Percentiles rank a stretch among this genome's conserved stretches.
Evolutionary conservation across 352 stramenopile species (phyloP).

Genomic region (Phytophthora foliorum): DNA sequence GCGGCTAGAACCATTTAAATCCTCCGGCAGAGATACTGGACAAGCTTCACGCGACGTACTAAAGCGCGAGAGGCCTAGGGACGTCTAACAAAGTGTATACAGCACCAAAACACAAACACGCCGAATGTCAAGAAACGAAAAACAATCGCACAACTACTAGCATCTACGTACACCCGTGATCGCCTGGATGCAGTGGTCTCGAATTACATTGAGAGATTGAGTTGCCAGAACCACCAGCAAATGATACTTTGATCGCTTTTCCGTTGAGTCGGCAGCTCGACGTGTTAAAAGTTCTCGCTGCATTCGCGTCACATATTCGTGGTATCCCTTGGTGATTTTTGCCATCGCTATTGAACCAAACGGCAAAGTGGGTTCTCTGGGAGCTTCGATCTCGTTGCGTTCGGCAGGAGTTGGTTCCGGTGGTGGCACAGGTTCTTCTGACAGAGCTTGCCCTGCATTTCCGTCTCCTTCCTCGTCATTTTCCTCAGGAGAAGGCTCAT

Average conservation of each 20-base stretch:
- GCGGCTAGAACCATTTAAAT: constrained; percentile 40
- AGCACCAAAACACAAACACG: background rate
- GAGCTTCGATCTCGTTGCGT: constrained; percentile 48
- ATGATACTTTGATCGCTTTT: constrained; percentile 32
- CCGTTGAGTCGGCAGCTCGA: background rate
- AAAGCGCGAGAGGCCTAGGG: constrained; percentile 50
- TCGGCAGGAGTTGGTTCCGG: constrained; percentile 39
- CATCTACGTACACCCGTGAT: constrained; percentile 65
- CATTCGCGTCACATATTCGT: constrained; percentile 39
- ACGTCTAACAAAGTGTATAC: constrained; percentile 60
- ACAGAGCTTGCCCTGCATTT: background rate
- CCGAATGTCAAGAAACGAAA: constrained; percentile 8
- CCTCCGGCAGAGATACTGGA: constrained; percentile 49
- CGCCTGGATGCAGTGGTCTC: constrained; percentile 65
- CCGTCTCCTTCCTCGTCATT: constrained; percentile 19
- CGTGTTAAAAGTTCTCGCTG: constrained; percentile 20
- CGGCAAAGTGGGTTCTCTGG: constrained; percentile 46
- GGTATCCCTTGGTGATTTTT: constrained; percentile 45
- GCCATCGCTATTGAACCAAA: constrained; percentile 37
- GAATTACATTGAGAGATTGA: constrained; percentile 56
- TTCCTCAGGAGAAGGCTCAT: constrained; percentile 7
- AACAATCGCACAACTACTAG: background rate
- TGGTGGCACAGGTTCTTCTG: constrained; percentile 10
- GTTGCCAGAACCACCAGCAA: constrained; percentile 55
- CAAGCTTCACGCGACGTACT: constrained; percentile 48